Evolutionary conservation across 192 early-diverging fungal genomes (phyloP).

Genomic region (Lobosporangium transversale): DNA sequence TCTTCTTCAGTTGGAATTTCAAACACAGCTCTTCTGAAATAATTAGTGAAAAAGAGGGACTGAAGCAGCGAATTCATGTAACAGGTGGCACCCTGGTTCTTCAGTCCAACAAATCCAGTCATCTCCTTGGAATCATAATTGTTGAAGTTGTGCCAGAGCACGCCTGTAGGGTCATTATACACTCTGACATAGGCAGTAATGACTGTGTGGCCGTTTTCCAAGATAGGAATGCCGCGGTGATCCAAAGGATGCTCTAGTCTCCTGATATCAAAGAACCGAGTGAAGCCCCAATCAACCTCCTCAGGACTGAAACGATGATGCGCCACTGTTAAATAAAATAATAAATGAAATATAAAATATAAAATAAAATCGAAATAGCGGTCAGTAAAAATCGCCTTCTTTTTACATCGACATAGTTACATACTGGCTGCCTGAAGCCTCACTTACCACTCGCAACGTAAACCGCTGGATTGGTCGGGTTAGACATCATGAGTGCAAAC

Average conservation of each 20-base stretch:
- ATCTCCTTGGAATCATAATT: constrained; percentile 91
- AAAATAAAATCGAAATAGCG: neutral
- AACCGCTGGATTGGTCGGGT: constrained; percentile 70
- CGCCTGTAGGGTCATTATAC: constrained; percentile 88
- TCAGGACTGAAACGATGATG: constrained; percentile 84
- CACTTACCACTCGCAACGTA: constrained; percentile 12
- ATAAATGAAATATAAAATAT: too few species aligned
- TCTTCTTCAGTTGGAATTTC: constrained; percentile 92
- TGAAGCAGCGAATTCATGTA: constrained; percentile 99
- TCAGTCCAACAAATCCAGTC: constrained; percentile 93
- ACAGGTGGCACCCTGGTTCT: constrained; percentile 98
- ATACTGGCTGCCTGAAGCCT: too few species aligned
- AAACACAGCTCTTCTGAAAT: constrained; percentile 93
- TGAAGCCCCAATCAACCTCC: constrained; percentile 97
- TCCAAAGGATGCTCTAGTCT: constrained; percentile 67
- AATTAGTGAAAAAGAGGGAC: constrained; percentile 93
- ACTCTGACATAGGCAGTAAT: constrained; percentile 81
- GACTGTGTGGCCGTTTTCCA: constrained; percentile 57
- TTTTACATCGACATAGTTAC: too few species aligned
- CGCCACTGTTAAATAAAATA: constrained; percentile 62
- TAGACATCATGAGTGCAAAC: constrained; percentile 83
- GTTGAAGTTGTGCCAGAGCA: constrained; percentile 95
- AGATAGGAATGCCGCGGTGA: constrained; percentile 38
- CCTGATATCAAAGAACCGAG: constrained; percentile 72
- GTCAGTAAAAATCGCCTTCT: neutral